Percentiles rank a stretch among this genome's conserved stretches.
These are phyloP conservation scores for Dentipellis sp. DNA, from an alignment of 768 basidiomycete species.

Conservation along the genomic window DNA sequence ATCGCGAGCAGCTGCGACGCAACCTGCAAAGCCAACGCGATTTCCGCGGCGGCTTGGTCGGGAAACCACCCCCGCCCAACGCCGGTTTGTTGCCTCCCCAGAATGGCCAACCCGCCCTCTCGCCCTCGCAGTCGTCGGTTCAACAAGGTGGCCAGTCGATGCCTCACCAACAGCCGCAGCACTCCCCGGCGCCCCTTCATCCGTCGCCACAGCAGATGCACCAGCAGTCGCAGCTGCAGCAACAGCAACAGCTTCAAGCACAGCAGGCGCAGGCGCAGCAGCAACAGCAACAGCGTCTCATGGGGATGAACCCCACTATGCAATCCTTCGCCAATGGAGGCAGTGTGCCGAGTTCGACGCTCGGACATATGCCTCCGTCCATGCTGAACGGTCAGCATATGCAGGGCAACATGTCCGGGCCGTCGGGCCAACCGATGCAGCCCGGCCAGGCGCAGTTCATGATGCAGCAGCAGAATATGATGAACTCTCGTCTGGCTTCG, in stretches of 20 bases:
- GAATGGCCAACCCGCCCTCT: background rate
- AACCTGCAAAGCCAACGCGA: background rate
- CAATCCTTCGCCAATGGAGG: background rate
- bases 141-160: background rate
- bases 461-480: background rate
- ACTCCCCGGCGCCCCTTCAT: background rate
- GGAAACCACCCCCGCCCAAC: background rate
- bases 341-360: background rate
- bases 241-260: too few species aligned
- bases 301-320: background rate
- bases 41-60: background rate
- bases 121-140: background rate
- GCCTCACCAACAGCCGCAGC: constrained; percentile 1
- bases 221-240: background rate
- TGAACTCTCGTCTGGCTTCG: background rate
- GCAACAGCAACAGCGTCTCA: background rate
- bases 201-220: background rate
- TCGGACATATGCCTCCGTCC: background rate
- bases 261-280: background rate
- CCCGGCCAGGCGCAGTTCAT: background rate
- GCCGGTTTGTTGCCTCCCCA: background rate
- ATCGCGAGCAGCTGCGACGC: background rate
- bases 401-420: background rate
- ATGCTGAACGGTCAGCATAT: background rate
- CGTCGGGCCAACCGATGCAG: background rate